Evolutionary conservation across 176 grass and related monocot genomes (phyloP), one percentile per base, ranked within the genome.

Genomic region (Oryza officinalis): DNA sequence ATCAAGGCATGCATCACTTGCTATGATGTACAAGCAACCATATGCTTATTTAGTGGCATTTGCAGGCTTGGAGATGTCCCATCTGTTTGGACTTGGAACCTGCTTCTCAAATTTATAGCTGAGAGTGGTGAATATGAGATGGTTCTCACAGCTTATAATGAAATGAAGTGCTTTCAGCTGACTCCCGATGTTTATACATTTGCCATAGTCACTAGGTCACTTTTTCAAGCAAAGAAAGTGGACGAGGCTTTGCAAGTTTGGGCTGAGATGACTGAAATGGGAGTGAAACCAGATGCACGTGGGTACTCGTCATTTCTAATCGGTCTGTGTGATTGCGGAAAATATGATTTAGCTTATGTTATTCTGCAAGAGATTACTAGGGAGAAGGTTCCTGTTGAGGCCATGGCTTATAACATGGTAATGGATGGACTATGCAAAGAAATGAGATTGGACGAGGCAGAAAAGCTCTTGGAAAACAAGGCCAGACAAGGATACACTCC

Each of bases 401-500:
- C 65, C 57, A 65, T 92, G 27, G 78, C 86, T 71, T 94, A 92
- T 91, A 91, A 97, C 83, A 89, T 83, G 78, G 74, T 97, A 65
- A 91, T 97, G 68, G 65, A 71, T 89, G 84, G 88, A 37, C 84
- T 97, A 40, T 97, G 86, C 92, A 89, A 94, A 78, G 86, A 91
- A 71, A 88, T 81, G 68, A 92, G 64, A 89, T 23, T 92, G 70
- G 74, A 86, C 15, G 84, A 91, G 78, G 95, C 75, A 76, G 92
- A 93, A 89, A 79, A 92, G 20, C 86, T 97, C 86, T 87, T 94
- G 76, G 81, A 93, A 80, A 87, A 33, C 31, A 94, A 89, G 88
- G 10, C 31, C 5, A 85, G 70, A 49, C 74, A 75, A 81, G 88
- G 86, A 27, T 57, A 80, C 23, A 4, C 6, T 15, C 77, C 77